phyloP scores from a whole-genome alignment of 2,329 filamentous ascomycete genomes.

The Myriosclerotinia scirpicola region DNA sequence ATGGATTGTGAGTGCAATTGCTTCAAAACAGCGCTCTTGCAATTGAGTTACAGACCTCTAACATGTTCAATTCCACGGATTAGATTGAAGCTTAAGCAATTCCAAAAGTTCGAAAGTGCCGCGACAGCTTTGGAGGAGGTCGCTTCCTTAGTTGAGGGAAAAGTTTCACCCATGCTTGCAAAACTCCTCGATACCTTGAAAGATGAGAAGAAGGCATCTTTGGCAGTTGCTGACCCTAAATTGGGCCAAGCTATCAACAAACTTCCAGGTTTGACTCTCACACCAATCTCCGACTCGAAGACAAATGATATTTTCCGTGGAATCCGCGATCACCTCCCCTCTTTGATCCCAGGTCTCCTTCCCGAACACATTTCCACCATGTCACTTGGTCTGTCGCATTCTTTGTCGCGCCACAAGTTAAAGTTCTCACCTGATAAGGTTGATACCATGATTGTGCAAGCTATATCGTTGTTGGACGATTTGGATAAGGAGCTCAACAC shows the following conservation, averaged over 20 bases:
- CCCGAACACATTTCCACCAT: slow-evolving; percentile 89
- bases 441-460: slow-evolving; percentile 99
- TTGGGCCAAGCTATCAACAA: slow-evolving; percentile 90
- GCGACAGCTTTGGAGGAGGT: slow-evolving; percentile 88
- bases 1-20: slow-evolving; percentile 69
- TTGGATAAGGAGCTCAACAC: slow-evolving; percentile 98
- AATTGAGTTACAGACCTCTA: slow-evolving; percentile 27
- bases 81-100: slow-evolving; percentile 93
- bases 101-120: slow-evolving; percentile 95
- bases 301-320: slow-evolving; percentile 91
- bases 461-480: slow-evolving; percentile 89
- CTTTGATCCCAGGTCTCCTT: slow-evolving; percentile 84
- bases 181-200: slow-evolving; percentile 85
- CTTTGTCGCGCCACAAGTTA: slow-evolving; percentile 93
- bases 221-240: slow-evolving; percentile 92
- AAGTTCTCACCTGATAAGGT: slow-evolving; percentile 99
- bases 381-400: slow-evolving; percentile 94
- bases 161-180: slow-evolving; percentile 85
- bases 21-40: slow-evolving; percentile 17
- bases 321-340: slow-evolving; percentile 86
- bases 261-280: slow-evolving; percentile 82
- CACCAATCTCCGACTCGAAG: slow-evolving; percentile 75
- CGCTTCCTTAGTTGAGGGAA: slow-evolving; percentile 84
- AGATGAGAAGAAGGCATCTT: slow-evolving; percentile 94
- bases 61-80: slow-evolving; percentile 23